Evolutionary conservation across 2,329 filamentous ascomycete species (phyloP).

Genomic region (Diaporthe destruens): DNA sequence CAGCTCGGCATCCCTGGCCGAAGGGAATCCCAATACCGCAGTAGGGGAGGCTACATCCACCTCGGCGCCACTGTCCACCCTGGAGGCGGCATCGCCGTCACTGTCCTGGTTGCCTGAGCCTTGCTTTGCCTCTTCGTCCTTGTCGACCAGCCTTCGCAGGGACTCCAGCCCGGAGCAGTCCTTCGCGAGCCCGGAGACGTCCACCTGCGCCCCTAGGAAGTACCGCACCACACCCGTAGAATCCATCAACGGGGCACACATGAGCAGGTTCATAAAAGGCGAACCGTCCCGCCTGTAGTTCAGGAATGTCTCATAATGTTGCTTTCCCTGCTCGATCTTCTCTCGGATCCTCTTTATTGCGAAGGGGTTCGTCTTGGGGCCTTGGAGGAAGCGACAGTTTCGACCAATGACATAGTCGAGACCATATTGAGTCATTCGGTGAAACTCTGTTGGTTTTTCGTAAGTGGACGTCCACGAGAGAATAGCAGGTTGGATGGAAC

Average conservation of each 20-base stretch:
- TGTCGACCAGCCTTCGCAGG: conserved; percentile 61
- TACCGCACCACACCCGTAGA: conserved; percentile 76
- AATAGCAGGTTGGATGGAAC: conserved; percentile 17
- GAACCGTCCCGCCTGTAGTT: conserved; percentile 85
- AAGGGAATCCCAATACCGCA: neutral
- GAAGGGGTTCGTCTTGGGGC: conserved; percentile 75
- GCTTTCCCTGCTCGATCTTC: conserved; percentile 71
- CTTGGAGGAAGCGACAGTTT: conserved; percentile 84
- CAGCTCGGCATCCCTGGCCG: neutral
- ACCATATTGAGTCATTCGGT: conserved; percentile 41
- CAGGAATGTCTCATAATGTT: conserved; percentile 79
- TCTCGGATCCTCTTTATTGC: conserved; percentile 73
- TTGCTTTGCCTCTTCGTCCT: conserved; percentile 48
- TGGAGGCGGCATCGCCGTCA: conserved; percentile 5
- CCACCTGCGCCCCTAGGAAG: conserved; percentile 78
- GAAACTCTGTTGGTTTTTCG: conserved; percentile 63
- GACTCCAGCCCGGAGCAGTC: conserved; percentile 75
- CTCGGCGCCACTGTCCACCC: conserved; percentile 9
- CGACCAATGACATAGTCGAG: conserved; percentile 76
- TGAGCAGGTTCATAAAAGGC: conserved; percentile 82
- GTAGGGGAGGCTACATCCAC: conserved; percentile 2
- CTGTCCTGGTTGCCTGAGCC: conserved; percentile 33
- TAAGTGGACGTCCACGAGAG: conserved; percentile 4
- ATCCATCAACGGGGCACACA: conserved; percentile 79
- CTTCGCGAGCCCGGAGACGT: conserved; percentile 76